phyloP scores from a whole-genome alignment of 441 rosid genomes.

The Populus hybrid region DNA sequence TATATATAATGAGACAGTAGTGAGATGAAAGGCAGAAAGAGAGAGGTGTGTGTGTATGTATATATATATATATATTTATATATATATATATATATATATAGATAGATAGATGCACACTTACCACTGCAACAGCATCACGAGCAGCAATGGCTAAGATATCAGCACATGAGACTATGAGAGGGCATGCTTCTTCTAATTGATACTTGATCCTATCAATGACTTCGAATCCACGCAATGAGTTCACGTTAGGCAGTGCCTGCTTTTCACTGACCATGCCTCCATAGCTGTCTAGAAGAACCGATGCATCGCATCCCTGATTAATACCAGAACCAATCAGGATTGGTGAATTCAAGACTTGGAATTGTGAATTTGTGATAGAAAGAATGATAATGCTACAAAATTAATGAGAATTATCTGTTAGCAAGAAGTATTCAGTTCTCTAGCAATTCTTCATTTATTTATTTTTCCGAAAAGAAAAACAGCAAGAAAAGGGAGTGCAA shows the following conservation, averaged over 20 bases:
- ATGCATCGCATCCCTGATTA: slow-evolving; percentile 75
- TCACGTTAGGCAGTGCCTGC: slow-evolving; percentile 57
- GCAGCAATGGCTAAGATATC: slow-evolving; percentile 72
- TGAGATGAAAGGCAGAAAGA: too few species aligned
- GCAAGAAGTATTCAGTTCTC: too few species aligned
- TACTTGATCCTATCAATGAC: slow-evolving; percentile 70
- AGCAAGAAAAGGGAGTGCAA: background rate
- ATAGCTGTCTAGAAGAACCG: slow-evolving; percentile 57
- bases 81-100: background rate
- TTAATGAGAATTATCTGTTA: background rate
- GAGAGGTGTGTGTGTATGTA: background rate
- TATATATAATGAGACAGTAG: too few species aligned
- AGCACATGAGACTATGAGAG: slow-evolving; percentile 68
- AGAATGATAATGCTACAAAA: background rate
- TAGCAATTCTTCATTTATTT: too few species aligned
- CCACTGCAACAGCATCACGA: slow-evolving; percentile 64
- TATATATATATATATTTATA: too few species aligned
- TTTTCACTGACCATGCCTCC: slow-evolving; percentile 71
- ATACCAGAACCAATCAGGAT: background rate
- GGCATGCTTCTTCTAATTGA: slow-evolving; percentile 72
- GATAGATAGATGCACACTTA: slow-evolving; percentile 3
- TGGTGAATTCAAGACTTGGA: background rate
- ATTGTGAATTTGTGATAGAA: background rate
- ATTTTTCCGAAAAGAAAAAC: too few species aligned
- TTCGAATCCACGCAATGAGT: slow-evolving; percentile 67